Base-by-base conservation (phyloP, 306 rosid genomes). In the Crataegus laevigata region DNA sequence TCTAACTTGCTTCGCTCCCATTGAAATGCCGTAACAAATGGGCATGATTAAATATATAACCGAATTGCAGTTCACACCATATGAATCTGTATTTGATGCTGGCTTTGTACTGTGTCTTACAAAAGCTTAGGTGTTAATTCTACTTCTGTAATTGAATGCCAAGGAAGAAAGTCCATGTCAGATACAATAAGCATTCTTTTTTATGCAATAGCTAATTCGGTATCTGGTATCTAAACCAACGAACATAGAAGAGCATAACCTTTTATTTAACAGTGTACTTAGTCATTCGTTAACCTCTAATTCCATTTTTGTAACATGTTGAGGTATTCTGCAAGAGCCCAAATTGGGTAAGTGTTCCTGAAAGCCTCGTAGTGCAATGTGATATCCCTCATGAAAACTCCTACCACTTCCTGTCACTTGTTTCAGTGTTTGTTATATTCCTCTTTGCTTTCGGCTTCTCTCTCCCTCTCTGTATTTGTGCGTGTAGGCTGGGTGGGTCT, bases 301-400 rank as follows among this genome's bases (percentile, higher is more conserved):
- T 59, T 59, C 64, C 32, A 59, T 59, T 59, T 72, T 8, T 83
- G 59, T 76, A 83, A 73, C 21, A 79, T 72, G 26, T 64, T 81
- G 14, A 91, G 72, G 64, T 91, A 89, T 65, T 91, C 91, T 24
- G 89, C 93, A 6, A 89, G 84, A 75, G 88, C 93, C 91, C 89
- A 88, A 70, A 91, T n/a, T 3, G 93, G 97, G 40, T 69, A 85
- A 6, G 84, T 86, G 52, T 85, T 87, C 80, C 89, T 86, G n/a
- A 79, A 86, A 80, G 87, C 82, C 62, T 91, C 84, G 11, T 86
- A 91, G 74, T 89, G 90, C 25, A 85, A 14, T 82, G 89, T 86
- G 68, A 80, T 77, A 51, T 85, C 88, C 74, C 78, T 87, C 81
- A 77, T 71, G 84, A 86, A 89, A 34, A 75, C 90, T 32, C 82